phyloP scores from a whole-genome alignment of 2,329 filamentous ascomycete genomes.

The Fusarium buxicola region DNA sequence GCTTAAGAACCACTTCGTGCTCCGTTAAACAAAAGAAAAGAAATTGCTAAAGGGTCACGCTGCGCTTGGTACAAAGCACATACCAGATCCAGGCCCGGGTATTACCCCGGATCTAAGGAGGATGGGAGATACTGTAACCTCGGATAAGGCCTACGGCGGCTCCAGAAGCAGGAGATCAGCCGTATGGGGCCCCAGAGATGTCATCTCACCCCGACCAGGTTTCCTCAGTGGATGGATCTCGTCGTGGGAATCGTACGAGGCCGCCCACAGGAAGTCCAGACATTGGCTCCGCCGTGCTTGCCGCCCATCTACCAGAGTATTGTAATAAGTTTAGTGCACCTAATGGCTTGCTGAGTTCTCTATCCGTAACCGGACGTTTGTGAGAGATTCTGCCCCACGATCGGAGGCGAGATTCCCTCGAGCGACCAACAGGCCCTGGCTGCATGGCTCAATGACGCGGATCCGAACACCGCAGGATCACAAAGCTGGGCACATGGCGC shows the following conservation, averaged over 20 bases:
- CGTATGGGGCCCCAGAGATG: constrained; percentile 30
- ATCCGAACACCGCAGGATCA: too few species aligned
- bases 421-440: too few species aligned
- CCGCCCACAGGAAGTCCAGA: not conserved
- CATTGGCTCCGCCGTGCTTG: constrained; percentile 7
- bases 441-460: too few species aligned
- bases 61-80: too few species aligned
- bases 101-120: constrained; percentile 35
- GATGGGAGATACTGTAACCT: constrained; percentile 23
- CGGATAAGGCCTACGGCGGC: constrained; percentile 8
- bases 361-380: too few species aligned
- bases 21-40: not conserved
- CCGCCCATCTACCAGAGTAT: constrained; percentile 1
- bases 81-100: constrained; percentile 1
- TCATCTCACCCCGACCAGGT: not conserved
- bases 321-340: too few species aligned
- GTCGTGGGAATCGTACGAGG: constrained; percentile 24
- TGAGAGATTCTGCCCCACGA: too few species aligned
- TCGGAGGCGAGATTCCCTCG: too few species aligned
- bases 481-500: too few species aligned
- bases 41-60: too few species aligned
- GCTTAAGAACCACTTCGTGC: not conserved
- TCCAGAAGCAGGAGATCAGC: constrained; percentile 27
- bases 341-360: too few species aligned
- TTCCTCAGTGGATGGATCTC: not conserved